Base-by-base conservation (phyloP, 768 basidiomycete species). In the Hydnomerulius pinastri region DNA sequence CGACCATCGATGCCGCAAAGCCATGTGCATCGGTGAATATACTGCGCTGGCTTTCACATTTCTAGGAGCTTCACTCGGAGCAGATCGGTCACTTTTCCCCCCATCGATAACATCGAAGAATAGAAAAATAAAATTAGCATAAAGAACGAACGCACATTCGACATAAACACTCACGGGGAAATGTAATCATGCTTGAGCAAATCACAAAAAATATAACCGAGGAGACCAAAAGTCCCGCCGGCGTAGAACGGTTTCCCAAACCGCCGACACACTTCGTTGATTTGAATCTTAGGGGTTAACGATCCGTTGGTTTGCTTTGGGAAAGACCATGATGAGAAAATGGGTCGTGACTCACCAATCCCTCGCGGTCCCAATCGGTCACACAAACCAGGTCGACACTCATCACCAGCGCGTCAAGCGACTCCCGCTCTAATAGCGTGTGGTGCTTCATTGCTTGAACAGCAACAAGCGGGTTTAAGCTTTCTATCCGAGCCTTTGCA, bases 201-300 rank as follows among this genome's bases (percentile, higher is more conserved):
- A 66, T 98, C 95, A 55, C 92, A 92, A 64, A 98, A 97, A 61
- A 97, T 92, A 70, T 92, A 99, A 13, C 96, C 96, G 39, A 85
- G 73, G 51, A 95, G 75, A 18, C 96, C 96, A 65, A 92, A 95
- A 13, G 89, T 87, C 10, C 91, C 91, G 1, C 94, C 94, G n/a
- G 87, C 83, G 60, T 97, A 98, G 66, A 98, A 87, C 6, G 90
- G 86, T 54, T 86, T 92, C 36, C 76, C 72, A 42, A 80, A 73
- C 49, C 79, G 77, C 52, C 94, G 78, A 66, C 93, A 92, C n/a
- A 83, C 75, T 44, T 82, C 79, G 66, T 98, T 95, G 46, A 95
- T 76, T 42, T 72, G 75, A 58, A 88, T 77, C 96, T 98, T 63
- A 46, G 57, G 30, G 24, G 36, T 40, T 37, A 32, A 46, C 15